Evolutionary conservation across 306 rosid genomes (phyloP).

Genomic region (Alnus glutinosa): DNA sequence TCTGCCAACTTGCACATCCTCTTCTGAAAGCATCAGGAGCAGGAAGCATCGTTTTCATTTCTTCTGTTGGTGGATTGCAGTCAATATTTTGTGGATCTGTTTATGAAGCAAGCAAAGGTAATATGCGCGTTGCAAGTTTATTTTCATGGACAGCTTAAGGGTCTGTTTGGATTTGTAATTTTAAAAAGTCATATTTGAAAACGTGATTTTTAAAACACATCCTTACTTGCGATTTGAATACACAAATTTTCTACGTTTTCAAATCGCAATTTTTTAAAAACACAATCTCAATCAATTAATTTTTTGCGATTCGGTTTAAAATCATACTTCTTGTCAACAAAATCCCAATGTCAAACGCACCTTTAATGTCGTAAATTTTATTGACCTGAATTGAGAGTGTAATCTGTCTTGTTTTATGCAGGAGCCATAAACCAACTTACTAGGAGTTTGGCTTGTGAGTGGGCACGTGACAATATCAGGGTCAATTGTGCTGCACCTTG

Average conservation of each 20-base stretch:
- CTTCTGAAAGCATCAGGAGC: constrained; percentile 29
- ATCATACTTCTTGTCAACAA: no score
- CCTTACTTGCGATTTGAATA: no score
- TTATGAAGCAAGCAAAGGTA: constrained; percentile 42
- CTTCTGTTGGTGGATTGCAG: constrained; percentile 39
- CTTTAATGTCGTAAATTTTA: not conserved
- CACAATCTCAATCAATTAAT: no score
- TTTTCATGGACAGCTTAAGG: not conserved
- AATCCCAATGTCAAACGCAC: no score
- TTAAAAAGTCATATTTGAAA: no score
- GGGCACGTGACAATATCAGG: constrained; percentile 35
- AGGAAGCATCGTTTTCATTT: constrained; percentile 37
- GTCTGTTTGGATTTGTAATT: no score
- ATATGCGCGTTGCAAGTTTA: not conserved
- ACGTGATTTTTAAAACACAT: no score
- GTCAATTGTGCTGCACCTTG: constrained; percentile 56
- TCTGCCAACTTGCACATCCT: constrained; percentile 38
- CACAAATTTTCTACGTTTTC: no score
- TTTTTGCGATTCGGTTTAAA: no score
- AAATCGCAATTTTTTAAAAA: no score
- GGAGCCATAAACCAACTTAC: constrained; percentile 18
- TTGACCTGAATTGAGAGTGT: no score
- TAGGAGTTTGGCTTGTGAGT: constrained; percentile 13
- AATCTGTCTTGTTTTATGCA: not conserved
- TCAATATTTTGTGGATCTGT: constrained; percentile 32